Evolutionary conservation across 1,139 yeast species (phyloP), one percentile per base, ranked within the genome.

Genomic region (Geotrichum citri-aurantii): DNA sequence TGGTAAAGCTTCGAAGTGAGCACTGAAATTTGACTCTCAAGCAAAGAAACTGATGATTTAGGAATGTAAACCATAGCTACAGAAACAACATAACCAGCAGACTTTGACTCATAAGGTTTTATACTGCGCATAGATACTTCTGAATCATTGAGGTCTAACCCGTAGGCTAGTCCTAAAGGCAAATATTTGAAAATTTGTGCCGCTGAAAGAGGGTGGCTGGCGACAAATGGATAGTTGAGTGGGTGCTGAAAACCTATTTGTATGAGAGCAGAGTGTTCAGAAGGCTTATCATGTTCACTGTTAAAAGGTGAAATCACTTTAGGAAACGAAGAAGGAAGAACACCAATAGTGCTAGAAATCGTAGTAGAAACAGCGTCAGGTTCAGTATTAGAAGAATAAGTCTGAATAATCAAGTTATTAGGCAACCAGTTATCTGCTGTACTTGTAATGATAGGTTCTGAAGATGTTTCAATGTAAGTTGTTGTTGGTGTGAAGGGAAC

Each of bases 111-210:
- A 59, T 73, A 73, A 17, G 79, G 79, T 55, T 67, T 68, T 51
- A 76, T 66, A 52, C 71, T 65, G 50, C 64, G 63, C 72, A 76
- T 69, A 19, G 68, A 63, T 31, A 73, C 66, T 48, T 68, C 64
- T 55, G 65, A 59, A 10, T 61, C 53, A 50, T 66, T 66, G 26
- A 69, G 60, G 23, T 64, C 66, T 50, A 75, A 63, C 8, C 77
- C 78, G 54, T 69, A 66, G 3, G 75, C 71, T 19, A 76, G 58
- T 24, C 79, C 79, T 48, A 63, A 62, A 7, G 79, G 79, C 56
- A 76, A 65, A 64, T 73, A 75, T 50, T 72, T 69, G 64, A 76
- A 75, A 56, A 76, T 73, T 66, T 76, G 79, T 11, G 79, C 78
- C 6, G 75, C 78, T 2, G 79, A 68, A 26, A 75, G 63, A 12